These are phyloP conservation scores for Aspergillus carbonarius DNA, from an alignment of 2,329 filamentous ascomycete genomes.

Conservation along the genomic window DNA sequence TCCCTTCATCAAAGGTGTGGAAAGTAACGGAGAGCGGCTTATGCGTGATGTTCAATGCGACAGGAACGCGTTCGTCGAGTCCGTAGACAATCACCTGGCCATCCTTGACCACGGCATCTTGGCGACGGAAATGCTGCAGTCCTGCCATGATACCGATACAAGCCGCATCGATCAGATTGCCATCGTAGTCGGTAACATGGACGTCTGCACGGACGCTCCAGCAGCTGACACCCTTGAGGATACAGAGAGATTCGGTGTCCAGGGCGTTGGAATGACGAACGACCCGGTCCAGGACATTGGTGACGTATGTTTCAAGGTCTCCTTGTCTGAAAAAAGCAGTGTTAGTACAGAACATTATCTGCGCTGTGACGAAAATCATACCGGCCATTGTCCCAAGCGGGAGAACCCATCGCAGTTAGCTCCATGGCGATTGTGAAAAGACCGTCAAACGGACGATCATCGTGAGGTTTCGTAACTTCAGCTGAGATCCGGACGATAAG, in stretches of 20 bases:
- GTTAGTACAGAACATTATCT: background rate
- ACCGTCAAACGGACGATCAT: constrained; percentile 91
- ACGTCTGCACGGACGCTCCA: constrained; percentile 90
- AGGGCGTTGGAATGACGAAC: constrained; percentile 88
- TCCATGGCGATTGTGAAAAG: constrained; percentile 91
- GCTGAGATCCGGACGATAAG: constrained; percentile 76
- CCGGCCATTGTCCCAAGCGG: constrained; percentile 82
- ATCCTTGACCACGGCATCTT: constrained; percentile 82
- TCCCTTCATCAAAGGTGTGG: constrained; percentile 66
- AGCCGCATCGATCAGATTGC: constrained; percentile 80
- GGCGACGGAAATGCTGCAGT: constrained; percentile 85
- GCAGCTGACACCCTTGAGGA: constrained; percentile 85
- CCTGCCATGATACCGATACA: constrained; percentile 87
- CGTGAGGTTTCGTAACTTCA: constrained; percentile 79
- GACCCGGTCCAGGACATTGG: constrained; percentile 88
- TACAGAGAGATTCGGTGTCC: constrained; percentile 93
- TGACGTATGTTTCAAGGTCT: constrained; percentile 80
- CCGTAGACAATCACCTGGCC: constrained; percentile 83
- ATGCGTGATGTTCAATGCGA: constrained; percentile 86
- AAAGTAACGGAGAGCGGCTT: constrained; percentile 90
- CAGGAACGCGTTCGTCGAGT: constrained; percentile 80
- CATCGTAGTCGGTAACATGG: constrained; percentile 87
- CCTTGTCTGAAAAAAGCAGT: constrained; percentile 57
- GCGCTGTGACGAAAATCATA: constrained; percentile 35
- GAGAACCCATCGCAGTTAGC: constrained; percentile 86